Conservation (phyloP, 2,329 filamentous ascomycete species). For the Aspergillus pseudoterreus region DNA sequence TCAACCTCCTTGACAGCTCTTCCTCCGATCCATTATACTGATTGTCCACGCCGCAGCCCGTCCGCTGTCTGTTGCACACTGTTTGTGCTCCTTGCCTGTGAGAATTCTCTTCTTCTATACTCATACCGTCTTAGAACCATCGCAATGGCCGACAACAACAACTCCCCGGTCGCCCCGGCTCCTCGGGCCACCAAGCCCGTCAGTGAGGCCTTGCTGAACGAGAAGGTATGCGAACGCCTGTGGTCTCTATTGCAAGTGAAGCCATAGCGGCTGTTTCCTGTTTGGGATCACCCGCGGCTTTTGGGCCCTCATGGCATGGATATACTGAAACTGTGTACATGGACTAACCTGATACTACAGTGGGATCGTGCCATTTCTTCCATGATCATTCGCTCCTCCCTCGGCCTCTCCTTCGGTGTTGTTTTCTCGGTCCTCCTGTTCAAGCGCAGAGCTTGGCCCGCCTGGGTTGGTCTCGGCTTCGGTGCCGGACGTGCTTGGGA, state of each 20-base stretch:
- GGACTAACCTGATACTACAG: constrained; percentile 47
- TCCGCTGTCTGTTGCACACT: constrained; percentile 13
- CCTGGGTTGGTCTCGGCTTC: constrained; percentile 90
- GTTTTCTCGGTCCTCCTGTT: constrained; percentile 98
- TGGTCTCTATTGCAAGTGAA: neutral
- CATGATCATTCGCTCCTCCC: constrained; percentile 90
- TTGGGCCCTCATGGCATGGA: neutral
- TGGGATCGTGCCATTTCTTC: constrained; percentile 99
- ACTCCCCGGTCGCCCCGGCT: constrained; percentile 64
- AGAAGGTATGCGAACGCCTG: constrained; percentile 69
- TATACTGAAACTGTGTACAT: neutral
- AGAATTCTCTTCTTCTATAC: neutral
- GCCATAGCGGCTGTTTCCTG: neutral
- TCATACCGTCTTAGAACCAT: constrained; percentile 20
- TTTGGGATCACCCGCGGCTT: neutral
- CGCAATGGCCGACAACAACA: constrained; percentile 55
- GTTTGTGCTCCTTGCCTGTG: constrained; percentile 9
- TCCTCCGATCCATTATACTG: constrained; percentile 21
- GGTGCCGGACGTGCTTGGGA: constrained; percentile 96
- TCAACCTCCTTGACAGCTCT: constrained; percentile 9
- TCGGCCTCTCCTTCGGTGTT: constrained; percentile 94
- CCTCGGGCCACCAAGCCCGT: constrained; percentile 73
- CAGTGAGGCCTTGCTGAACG: constrained; percentile 96
- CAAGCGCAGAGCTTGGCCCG: constrained; percentile 96
- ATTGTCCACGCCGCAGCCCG: constrained; percentile 13